Conservation (phyloP, 129 eudicot genomes). For the Flaveria trinervia region DNA sequence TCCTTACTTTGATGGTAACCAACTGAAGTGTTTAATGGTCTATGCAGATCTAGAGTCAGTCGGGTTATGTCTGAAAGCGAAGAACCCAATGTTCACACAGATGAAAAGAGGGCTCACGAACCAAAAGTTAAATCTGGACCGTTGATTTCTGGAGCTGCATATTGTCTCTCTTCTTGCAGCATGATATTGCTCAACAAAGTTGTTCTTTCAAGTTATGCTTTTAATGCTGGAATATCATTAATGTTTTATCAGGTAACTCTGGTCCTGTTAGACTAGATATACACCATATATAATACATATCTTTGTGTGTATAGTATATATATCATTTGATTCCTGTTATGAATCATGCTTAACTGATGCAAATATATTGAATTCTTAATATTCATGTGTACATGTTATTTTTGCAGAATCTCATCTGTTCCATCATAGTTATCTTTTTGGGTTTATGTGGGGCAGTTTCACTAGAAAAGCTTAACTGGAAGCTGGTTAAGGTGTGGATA, state of each 20-base stretch:
- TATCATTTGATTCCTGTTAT: background rate
- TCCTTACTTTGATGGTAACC: background rate
- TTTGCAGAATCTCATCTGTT: slow-evolving; percentile 71
- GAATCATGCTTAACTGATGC: slow-evolving; percentile 10
- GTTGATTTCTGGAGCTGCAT: slow-evolving; percentile 66
- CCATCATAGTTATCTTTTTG: slow-evolving; percentile 60
- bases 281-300: slow-evolving; percentile 9
- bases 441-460: slow-evolving; percentile 62
- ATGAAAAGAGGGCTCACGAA: slow-evolving; percentile 52
- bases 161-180: slow-evolving; percentile 86
- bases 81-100: slow-evolving; percentile 25
- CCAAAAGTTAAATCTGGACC: slow-evolving; percentile 53
- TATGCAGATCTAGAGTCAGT: slow-evolving; percentile 50
- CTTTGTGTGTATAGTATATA: background rate
- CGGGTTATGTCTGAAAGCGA: slow-evolving; percentile 31
- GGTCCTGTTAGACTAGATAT: slow-evolving; percentile 11
- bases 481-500: slow-evolving; percentile 70
- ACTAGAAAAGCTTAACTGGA: slow-evolving; percentile 65
- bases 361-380: background rate
- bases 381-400: slow-evolving; percentile 4
- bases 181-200: slow-evolving; percentile 84
- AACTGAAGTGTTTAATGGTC: background rate
- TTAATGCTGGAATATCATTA: slow-evolving; percentile 77
- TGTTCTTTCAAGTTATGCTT: slow-evolving; percentile 68
- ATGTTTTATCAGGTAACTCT: slow-evolving; percentile 65